Percentiles rank a stretch among this genome's conserved stretches.
Evolutionary conservation across 768 basidiomycete species (phyloP).

Genomic region (Neoboletus subvelutipes): DNA sequence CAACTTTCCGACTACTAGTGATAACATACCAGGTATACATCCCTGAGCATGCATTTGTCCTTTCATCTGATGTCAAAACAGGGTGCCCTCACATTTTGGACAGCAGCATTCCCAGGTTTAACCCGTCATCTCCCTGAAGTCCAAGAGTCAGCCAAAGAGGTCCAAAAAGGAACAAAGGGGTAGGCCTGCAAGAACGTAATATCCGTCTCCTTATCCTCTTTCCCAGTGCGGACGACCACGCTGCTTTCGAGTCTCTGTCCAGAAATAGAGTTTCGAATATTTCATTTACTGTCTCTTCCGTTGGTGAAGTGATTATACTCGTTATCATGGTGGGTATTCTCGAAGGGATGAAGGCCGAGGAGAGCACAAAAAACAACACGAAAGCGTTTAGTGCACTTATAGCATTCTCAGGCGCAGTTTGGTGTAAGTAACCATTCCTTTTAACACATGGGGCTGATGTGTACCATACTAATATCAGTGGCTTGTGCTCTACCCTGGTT

Average conservation of each 20-base stretch:
- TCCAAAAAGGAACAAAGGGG: constrained; percentile 47
- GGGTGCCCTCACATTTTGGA: constrained; percentile 79
- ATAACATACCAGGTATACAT: constrained; percentile 64
- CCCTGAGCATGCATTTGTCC: not conserved
- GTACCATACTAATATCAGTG: constrained; percentile 36
- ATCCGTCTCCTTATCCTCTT: not conserved
- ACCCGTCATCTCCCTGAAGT: constrained; percentile 70
- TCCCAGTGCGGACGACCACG: constrained; percentile 50
- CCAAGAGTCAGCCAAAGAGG: constrained; percentile 46
- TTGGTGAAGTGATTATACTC: constrained; percentile 68
- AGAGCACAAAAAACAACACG: constrained; percentile 69
- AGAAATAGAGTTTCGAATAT: constrained; percentile 76
- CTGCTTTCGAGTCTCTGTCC: constrained; percentile 55
- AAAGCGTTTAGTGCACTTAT: constrained; percentile 74
- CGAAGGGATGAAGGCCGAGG: constrained; percentile 58
- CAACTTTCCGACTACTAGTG: constrained; percentile 36
- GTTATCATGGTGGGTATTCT: constrained; percentile 75
- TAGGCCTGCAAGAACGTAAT: constrained; percentile 20
- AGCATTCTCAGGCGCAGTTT: constrained; percentile 75
- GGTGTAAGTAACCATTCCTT: constrained; percentile 46
- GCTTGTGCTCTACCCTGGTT: constrained; percentile 75
- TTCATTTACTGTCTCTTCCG: constrained; percentile 67
- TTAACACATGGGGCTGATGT: not conserved
- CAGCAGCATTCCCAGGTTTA: constrained; percentile 77
- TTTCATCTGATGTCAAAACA: constrained; percentile 23